A percentile compares a stretch with the other conserved stretches of the same genome.
phyloP scores from a whole-genome alignment of 257 asterid species.

The Linaria vulgaris region DNA sequence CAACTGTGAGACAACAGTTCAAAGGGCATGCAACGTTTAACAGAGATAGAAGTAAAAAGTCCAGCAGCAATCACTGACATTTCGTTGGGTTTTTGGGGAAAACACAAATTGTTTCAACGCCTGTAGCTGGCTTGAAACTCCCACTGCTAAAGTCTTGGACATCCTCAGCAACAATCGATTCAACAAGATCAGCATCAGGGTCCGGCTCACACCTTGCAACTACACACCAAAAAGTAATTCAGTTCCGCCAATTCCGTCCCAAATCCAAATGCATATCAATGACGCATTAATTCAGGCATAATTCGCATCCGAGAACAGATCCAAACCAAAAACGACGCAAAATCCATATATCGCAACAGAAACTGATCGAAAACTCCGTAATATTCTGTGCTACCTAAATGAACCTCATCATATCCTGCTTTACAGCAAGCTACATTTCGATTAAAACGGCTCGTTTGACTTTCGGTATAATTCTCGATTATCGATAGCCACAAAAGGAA shows the following conservation, averaged over 20 bases:
- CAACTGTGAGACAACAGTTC: constrained; percentile 16
- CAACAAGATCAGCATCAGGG: constrained; percentile 56
- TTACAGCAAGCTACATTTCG: too few relatives aligned
- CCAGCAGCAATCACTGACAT: constrained; percentile 40
- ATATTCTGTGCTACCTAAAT: background rate
- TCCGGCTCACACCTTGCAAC: constrained; percentile 78
- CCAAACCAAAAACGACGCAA: constrained; percentile 1
- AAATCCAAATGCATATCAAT: background rate
- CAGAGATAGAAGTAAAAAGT: background rate
- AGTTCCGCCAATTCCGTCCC: background rate
- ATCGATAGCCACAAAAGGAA: background rate
- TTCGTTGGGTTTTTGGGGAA: constrained; percentile 89
- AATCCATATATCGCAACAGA: background rate
- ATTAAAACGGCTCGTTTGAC: too few relatives aligned
- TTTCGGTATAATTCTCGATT: background rate
- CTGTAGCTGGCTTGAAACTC: constrained; percentile 68
- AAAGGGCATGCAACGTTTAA: background rate
- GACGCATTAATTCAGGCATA: background rate
- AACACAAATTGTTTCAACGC: constrained; percentile 82
- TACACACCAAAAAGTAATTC: constrained; percentile 25
- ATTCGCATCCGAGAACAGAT: background rate
- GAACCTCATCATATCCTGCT: too few relatives aligned
- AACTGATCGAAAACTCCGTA: background rate
- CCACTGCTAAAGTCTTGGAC: constrained; percentile 74
- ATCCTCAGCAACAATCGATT: constrained; percentile 79